Evolutionary conservation across 148 eudicot species (phyloP).

Genomic region (Oxyria digyna): DNA sequence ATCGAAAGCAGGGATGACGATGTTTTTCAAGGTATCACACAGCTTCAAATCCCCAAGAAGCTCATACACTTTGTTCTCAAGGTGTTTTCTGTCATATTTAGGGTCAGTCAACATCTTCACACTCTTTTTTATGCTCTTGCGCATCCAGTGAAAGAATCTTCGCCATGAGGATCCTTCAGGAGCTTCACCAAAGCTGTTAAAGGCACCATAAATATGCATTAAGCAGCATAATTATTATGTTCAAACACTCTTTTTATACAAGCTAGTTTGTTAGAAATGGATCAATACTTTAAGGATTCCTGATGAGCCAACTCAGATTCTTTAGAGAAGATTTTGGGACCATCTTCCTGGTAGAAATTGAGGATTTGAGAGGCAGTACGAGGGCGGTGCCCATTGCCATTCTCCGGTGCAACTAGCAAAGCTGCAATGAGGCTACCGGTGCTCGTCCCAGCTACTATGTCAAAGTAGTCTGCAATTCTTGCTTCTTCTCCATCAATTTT

Average conservation of each 20-base stretch:
- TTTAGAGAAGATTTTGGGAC: constrained; percentile 26
- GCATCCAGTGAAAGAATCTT: neutral
- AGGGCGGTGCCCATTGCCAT: constrained; percentile 21
- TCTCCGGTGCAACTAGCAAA: constrained; percentile 26
- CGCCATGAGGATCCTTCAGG: neutral
- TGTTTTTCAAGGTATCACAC: constrained; percentile 19
- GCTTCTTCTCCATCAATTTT: constrained; percentile 23
- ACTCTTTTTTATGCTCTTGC: neutral
- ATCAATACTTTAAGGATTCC: neutral
- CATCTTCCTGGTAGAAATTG: constrained; percentile 15
- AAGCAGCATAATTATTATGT: neutral
- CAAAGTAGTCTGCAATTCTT: constrained; percentile 31
- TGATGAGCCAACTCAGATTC: constrained; percentile 4
- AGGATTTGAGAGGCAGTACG: constrained; percentile 20
- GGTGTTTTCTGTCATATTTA: constrained; percentile 24
- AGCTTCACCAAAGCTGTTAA: neutral
- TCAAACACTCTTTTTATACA: neutral
- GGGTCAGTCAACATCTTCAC: constrained; percentile 19
- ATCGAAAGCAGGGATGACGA: constrained; percentile 33
- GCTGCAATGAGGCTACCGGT: constrained; percentile 28
- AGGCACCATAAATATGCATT: neutral
- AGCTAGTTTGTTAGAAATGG: too few relatives aligned
- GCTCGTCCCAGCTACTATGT: constrained; percentile 30
- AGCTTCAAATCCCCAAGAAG: constrained; percentile 14
- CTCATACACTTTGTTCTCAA: constrained; percentile 4